Evolutionary conservation across 2,329 filamentous ascomycete species (phyloP).

Genomic region (Chalara sp.): DNA sequence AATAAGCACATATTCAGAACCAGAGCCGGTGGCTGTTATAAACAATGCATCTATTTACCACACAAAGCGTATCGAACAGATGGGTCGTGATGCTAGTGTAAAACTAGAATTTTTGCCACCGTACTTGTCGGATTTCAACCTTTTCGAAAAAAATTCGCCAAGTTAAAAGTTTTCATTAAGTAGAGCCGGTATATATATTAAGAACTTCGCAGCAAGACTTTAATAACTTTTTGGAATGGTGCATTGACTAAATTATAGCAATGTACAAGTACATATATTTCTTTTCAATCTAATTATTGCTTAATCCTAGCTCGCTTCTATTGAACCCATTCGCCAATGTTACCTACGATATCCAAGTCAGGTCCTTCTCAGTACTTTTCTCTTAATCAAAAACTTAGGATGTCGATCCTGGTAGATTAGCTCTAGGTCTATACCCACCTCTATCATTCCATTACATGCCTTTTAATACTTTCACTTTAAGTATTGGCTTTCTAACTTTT

Average conservation of each 20-base stretch:
- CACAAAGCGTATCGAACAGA: constrained; percentile 17
- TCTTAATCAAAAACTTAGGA: no score
- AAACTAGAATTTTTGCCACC: constrained; percentile 10
- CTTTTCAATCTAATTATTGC: no score
- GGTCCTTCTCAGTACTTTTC: no score
- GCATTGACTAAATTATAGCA: constrained; percentile 8
- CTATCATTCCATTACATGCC: no score
- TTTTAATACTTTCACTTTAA: no score
- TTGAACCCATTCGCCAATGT: no score
- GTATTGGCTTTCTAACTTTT: no score
- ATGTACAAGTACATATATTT: no score
- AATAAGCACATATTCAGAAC: constrained; percentile 25
- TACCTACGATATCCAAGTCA: no score
- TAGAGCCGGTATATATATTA: constrained; percentile 15
- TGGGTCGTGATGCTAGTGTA: constrained; percentile 17
- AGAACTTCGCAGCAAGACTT: constrained; percentile 14
- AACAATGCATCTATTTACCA: constrained; percentile 29
- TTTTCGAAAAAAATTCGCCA: constrained; percentile 15
- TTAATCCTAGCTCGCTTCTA: no score
- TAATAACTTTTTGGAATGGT: constrained; percentile 19
- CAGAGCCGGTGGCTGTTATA: constrained; percentile 29
- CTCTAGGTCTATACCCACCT: no score
- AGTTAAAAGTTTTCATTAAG: constrained; percentile 22
- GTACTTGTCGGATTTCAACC: constrained; percentile 13
- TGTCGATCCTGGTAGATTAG: no score